Base-by-base conservation (phyloP, 805 yeast genomes). In the Wickerhamiella domercqiae region DNA sequence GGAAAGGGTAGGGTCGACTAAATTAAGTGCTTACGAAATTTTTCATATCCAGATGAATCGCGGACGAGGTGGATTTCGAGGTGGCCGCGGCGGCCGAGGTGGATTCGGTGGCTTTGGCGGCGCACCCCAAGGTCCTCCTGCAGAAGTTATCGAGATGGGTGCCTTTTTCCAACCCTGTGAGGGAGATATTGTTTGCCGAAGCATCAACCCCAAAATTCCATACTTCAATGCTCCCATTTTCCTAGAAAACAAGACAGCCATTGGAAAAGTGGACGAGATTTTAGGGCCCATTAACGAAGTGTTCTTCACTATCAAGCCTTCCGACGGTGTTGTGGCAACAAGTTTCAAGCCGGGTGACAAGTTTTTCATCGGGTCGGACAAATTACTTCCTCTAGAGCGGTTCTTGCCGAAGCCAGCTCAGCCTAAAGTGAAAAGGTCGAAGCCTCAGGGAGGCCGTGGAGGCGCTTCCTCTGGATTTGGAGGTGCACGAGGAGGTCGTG, bases 191-290 rank as follows among this genome's bases (percentile, higher is more conserved):
- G 94, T 90, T 40, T 90, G 97, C 66, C 81, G 86, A 55, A 84
- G 96, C 35, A 80, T 81, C 53, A 90, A 90, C 60, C 75, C 83
- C 40, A 87, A 87, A 67, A 69, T 90, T 50, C 98, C 99, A 54
- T 90, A 87, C 61, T 90, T 90, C 72, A 90, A 90, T 64, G 99
- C 99, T 20, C 98, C 98, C 57, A 86, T 90, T 52, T 90, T 78
- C 60, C 70, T 90, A 50, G 97, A 90, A 60, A 87, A 90, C 70
- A 90, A 90, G 59, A 78, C 94, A 19, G 90, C 79, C 56, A 76
- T 90, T 34, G 99, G 99, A 53, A 90, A 90, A 61, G 94, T 90
- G 41, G 99, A 90, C 59, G 99, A 90, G 68, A 90, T 90, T 46
- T 70, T 90, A 49, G 99, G 99, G 36, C 97, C 98, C 34, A 64